Evolutionary conservation across 2,329 filamentous ascomycete species (phyloP).

Genomic region (Torrubiellomyces zombiae): DNA sequence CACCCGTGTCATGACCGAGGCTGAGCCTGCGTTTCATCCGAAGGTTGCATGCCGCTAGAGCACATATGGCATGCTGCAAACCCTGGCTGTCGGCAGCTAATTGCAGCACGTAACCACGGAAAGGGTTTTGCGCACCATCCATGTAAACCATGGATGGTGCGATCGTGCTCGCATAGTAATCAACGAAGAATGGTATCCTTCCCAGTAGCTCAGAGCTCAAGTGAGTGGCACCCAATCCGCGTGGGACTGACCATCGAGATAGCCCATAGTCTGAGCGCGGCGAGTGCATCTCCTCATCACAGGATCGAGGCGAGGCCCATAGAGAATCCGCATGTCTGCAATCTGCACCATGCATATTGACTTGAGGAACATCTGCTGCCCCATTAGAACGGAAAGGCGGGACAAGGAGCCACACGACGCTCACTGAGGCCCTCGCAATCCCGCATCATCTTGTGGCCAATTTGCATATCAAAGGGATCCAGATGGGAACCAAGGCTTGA

Average conservation of each 20-base stretch:
- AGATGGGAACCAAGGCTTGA: slow-evolving; percentile 44
- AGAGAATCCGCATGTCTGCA: slow-evolving; percentile 29
- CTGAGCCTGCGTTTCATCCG: slow-evolving; percentile 64
- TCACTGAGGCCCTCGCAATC: slow-evolving; percentile 41
- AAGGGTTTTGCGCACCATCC: slow-evolving; percentile 74
- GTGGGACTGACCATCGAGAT: slow-evolving; percentile 31
- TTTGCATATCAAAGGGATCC: slow-evolving; percentile 38
- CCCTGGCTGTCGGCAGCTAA: slow-evolving; percentile 64
- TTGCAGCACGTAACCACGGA: slow-evolving; percentile 64
- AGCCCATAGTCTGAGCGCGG: slow-evolving; percentile 26
- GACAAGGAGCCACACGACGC: slow-evolving; percentile 17
- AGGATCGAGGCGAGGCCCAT: slow-evolving; percentile 25
- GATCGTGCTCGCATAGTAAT: slow-evolving; percentile 87
- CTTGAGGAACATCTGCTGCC: slow-evolving; percentile 31
- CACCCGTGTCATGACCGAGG: slow-evolving; percentile 38
- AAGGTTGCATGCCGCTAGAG: slow-evolving; percentile 74
- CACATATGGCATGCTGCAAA: slow-evolving; percentile 84
- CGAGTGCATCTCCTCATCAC: slow-evolving; percentile 27
- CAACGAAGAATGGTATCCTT: slow-evolving; percentile 75
- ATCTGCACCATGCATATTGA: slow-evolving; percentile 34
- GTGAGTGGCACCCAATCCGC: no score
- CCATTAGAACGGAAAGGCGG: slow-evolving; percentile 20
- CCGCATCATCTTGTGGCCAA: slow-evolving; percentile 34
- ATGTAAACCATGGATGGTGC: slow-evolving; percentile 85
- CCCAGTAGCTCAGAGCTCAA: slow-evolving; percentile 49